Conservation (phyloP, 129 eudicot species). For the Lonicera japonica region DNA sequence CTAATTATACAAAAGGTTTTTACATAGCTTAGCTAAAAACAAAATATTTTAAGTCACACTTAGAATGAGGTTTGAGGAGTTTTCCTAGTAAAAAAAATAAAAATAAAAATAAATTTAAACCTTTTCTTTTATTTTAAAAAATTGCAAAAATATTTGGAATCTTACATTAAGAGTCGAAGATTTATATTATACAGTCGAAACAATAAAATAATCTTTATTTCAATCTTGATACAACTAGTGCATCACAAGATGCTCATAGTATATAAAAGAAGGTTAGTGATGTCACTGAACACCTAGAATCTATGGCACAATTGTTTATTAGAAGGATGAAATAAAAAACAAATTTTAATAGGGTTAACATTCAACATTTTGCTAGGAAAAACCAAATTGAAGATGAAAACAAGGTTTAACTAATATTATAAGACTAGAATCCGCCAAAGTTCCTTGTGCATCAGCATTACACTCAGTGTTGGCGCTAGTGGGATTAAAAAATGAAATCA, state of each 20-base stretch:
- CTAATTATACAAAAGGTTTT: too few species aligned
- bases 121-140: too few species aligned
- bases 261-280: too few species aligned
- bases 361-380: neutral
- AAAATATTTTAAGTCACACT: too few species aligned
- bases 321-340: neutral
- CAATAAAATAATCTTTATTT: neutral
- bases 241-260: too few species aligned
- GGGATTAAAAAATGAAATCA: neutral
- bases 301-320: neutral
- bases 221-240: too few species aligned
- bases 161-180: too few species aligned
- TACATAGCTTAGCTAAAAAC: too few species aligned
- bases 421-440: neutral
- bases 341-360: neutral
- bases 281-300: neutral
- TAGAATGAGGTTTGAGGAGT: too few species aligned
- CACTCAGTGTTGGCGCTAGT: constrained; percentile 1
- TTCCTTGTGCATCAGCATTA: constrained; percentile 8
- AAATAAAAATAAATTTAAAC: too few species aligned
- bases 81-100: too few species aligned
- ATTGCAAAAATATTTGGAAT: too few species aligned
- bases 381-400: constrained; percentile 2
- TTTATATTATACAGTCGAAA: neutral
- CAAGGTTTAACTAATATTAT: neutral